Conservation (phyloP, 495 filamentous ascomycete genomes). For the Penicillium bovifimosum region DNA sequence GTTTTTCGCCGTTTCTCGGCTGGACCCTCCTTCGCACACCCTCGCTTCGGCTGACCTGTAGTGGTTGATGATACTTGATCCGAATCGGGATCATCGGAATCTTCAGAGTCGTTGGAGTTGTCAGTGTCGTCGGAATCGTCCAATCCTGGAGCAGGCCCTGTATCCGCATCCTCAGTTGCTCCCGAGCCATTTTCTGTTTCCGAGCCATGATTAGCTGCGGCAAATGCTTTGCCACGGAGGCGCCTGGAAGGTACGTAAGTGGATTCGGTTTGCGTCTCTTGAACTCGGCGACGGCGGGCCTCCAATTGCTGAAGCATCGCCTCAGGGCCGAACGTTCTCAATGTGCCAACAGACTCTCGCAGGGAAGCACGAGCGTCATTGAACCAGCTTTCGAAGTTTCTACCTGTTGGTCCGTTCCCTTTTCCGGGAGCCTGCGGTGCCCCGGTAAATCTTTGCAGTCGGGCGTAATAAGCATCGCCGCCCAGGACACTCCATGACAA, state of each 20-base stretch:
- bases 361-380: conserved; percentile 36
- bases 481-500: conserved; percentile 45
- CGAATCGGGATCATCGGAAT: neutral
- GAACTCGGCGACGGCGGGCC: conserved; percentile 18
- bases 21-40: neutral
- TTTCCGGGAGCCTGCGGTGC: conserved; percentile 33
- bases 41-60: neutral
- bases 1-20: no score
- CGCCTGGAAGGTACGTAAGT: conserved; percentile 32
- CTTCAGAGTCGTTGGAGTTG: no score
- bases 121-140: neutral
- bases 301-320: conserved; percentile 26
- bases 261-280: conserved; percentile 12
- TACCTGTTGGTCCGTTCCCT: conserved; percentile 27
- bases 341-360: conserved; percentile 32
- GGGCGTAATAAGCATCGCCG: conserved; percentile 42
- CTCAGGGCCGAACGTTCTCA: conserved; percentile 23
- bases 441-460: conserved; percentile 48
- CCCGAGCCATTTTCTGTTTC: neutral
- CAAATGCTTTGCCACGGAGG: conserved; percentile 22
- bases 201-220: neutral
- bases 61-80: neutral
- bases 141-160: neutral
- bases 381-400: conserved; percentile 53
- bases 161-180: neutral